These are phyloP conservation scores for Arctium lappa DNA, from an alignment of 129 eudicot species.

Conservation along the genomic window DNA sequence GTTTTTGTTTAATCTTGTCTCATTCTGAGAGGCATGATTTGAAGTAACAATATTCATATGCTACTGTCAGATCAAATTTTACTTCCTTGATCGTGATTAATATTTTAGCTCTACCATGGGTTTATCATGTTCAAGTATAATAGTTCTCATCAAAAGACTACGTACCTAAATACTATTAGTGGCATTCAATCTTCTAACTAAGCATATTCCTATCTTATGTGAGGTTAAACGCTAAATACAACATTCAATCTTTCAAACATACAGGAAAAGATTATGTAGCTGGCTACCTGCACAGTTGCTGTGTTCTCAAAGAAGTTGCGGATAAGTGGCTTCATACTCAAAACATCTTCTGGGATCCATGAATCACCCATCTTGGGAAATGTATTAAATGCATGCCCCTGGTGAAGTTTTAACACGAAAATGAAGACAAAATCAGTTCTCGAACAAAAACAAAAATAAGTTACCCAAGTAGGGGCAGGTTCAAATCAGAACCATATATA, in stretches of 20 bases:
- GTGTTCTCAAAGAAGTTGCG: conserved; percentile 96
- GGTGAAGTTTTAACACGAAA: conserved; percentile 1
- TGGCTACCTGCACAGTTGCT: conserved; percentile 81
- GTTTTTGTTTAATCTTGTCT: too few species aligned
- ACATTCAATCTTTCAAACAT: background rate
- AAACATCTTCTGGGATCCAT: conserved; percentile 91
- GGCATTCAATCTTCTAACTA: background rate
- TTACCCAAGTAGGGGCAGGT: background rate
- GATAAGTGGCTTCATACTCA: conserved; percentile 74
- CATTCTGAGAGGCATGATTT: too few species aligned
- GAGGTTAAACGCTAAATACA: background rate
- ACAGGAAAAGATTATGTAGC: background rate
- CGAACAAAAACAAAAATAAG: background rate
- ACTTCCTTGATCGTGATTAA: background rate
- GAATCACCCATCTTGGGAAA: conserved; percentile 97
- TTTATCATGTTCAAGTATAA: too few species aligned
- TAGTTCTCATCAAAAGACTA: too few species aligned
- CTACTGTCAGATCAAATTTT: background rate
- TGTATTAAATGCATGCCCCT: conserved; percentile 95
- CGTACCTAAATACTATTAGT: too few species aligned
- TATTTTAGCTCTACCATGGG: background rate
- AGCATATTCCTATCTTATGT: background rate
- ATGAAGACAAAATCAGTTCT: background rate
- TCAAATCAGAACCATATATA: background rate
- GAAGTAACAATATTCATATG: background rate